These are phyloP conservation scores for Arthrobotrys pseudoclavata DNA, from an alignment of 2,329 filamentous ascomycete genomes.

Conservation along the genomic window DNA sequence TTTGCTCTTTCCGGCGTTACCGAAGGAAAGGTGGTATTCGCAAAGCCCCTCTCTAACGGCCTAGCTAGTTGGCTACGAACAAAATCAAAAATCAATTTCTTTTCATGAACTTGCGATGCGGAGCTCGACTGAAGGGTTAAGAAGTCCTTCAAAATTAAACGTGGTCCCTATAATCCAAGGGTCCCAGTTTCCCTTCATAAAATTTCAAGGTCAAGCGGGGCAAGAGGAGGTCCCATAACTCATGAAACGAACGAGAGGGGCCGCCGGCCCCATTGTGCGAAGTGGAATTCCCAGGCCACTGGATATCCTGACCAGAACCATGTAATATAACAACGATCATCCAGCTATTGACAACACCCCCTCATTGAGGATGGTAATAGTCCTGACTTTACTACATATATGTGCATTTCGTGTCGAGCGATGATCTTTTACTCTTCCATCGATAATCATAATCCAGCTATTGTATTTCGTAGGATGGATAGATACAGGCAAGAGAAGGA, in stretches of 20 bases:
- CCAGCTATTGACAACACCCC: slow-evolving; percentile 22
- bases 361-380: not conserved
- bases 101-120: too few species aligned
- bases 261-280: not conserved
- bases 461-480: not conserved
- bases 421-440: slow-evolving; percentile 11
- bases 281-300: slow-evolving; percentile 10
- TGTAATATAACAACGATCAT: slow-evolving; percentile 24
- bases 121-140: not conserved
- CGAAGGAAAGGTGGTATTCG: not conserved
- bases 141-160: slow-evolving; percentile 8
- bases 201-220: slow-evolving; percentile 5
- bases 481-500: not conserved
- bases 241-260: slow-evolving; percentile 18
- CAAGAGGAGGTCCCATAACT: not conserved
- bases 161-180: not conserved
- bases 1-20: slow-evolving; percentile 17
- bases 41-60: not conserved
- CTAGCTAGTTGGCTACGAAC: not conserved
- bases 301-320: slow-evolving; percentile 19
- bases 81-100: not conserved
- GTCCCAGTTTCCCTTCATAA: not conserved
- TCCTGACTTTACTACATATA: not conserved
- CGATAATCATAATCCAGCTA: not conserved
- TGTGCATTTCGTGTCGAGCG: slow-evolving; percentile 8